phyloP scores from a whole-genome alignment of 495 filamentous ascomycete genomes.

The Neurospora sp. region DNA sequence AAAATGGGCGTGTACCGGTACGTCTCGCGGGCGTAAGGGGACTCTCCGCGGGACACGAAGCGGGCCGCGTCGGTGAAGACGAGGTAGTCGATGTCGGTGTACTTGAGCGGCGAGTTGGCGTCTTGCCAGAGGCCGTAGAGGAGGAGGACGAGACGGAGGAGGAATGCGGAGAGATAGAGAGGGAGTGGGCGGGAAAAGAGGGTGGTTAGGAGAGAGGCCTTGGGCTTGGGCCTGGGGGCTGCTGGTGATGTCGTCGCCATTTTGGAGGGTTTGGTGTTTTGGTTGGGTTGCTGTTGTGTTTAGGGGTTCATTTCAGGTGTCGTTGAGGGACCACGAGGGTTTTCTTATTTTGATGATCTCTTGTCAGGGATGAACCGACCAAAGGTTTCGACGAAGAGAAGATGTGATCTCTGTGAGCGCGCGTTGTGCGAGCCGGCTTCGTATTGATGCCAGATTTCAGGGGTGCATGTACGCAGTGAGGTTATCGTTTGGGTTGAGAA shows the following conservation, averaged over 20 bases:
- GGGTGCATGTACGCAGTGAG: neutral
- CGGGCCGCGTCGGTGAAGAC: constrained; percentile 97
- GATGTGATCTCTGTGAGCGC: neutral
- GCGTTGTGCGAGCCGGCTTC: neutral
- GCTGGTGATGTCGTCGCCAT: neutral
- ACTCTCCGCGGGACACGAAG: constrained; percentile 48
- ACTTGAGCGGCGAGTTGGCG: constrained; percentile 78
- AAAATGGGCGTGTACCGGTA: constrained; percentile 94
- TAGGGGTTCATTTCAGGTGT: neutral
- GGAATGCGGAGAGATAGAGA: constrained; percentile 57
- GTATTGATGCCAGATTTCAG: neutral
- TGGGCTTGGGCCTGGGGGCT: neutral
- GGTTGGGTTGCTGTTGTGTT: neutral
- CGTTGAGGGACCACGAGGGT: neutral
- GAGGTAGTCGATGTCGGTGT: constrained; percentile 98
- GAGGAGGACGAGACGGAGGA: constrained; percentile 60
- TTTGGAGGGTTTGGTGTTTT: neutral
- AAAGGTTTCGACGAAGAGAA: neutral
- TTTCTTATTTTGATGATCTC: neutral
- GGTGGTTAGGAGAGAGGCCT: constrained; percentile 14
- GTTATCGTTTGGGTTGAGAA: neutral
- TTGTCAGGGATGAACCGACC: neutral
- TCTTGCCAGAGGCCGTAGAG: constrained; percentile 89
- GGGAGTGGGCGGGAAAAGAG: constrained; percentile 31
- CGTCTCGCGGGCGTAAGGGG: constrained; percentile 81